A percentile compares a stretch with the other conserved stretches of the same genome.
Conservation (phyloP, 2,329 filamentous ascomycete species). For the Ramularia endophylla region DNA sequence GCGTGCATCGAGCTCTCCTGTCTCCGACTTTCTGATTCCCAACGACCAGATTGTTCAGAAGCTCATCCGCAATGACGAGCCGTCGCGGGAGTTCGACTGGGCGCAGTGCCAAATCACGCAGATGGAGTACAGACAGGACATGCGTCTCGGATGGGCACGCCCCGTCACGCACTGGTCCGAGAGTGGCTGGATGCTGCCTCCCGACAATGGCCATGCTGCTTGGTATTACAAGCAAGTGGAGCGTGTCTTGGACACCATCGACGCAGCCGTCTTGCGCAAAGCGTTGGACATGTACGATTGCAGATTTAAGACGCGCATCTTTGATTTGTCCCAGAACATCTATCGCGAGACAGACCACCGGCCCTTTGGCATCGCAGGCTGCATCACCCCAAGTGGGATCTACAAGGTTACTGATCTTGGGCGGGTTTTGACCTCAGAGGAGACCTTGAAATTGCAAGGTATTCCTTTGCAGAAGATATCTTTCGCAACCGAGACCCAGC, state of each 20-base stretch:
- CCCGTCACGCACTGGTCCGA: constrained; percentile 57
- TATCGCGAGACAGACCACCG: constrained; percentile 50
- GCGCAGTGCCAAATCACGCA: constrained; percentile 56
- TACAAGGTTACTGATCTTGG: constrained; percentile 57
- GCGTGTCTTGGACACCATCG: constrained; percentile 61
- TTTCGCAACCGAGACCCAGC: constrained; percentile 54
- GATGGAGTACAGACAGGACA: constrained; percentile 44
- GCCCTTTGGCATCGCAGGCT: constrained; percentile 55
- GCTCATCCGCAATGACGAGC: constrained; percentile 14
- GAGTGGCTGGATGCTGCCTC: constrained; percentile 47
- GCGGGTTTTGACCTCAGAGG: constrained; percentile 55
- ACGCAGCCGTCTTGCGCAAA: constrained; percentile 50
- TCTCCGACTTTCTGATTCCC: constrained; percentile 56
- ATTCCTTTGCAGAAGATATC: constrained; percentile 58
- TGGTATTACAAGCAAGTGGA: constrained; percentile 50
- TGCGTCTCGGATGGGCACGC: constrained; percentile 48
- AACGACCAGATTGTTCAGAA: constrained; percentile 40
- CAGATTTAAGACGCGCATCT: constrained; percentile 49
- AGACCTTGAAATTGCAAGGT: constrained; percentile 62
- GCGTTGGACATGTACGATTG: constrained; percentile 49
- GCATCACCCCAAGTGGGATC: constrained; percentile 61
- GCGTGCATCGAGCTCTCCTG: constrained; percentile 55
- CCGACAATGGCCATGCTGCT: constrained; percentile 50
- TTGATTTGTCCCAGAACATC: constrained; percentile 68
- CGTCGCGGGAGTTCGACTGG: constrained; percentile 43